Conservation (phyloP, 441 rosid species). For the Viola pubescens region DNA sequence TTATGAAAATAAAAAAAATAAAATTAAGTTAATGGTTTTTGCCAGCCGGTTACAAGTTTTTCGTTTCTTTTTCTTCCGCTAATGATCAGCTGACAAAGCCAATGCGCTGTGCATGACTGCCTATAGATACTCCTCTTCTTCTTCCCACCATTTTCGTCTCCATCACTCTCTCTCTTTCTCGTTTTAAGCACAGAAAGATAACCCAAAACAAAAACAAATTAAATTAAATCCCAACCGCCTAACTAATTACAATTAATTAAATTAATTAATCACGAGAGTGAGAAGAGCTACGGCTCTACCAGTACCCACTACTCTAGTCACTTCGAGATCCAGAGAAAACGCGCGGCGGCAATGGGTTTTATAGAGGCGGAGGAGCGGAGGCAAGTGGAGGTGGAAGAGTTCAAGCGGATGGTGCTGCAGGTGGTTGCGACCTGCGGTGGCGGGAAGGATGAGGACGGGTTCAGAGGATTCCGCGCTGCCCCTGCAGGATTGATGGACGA, state of each 20-base stretch:
- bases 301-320: too few species aligned
- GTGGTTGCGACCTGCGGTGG: conserved; percentile 19
- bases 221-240: too few species aligned
- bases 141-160: background rate
- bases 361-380: conserved; percentile 23
- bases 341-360: conserved; percentile 18
- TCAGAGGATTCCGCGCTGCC: conserved; percentile 1
- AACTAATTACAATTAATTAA: too few species aligned
- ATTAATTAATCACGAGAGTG: too few species aligned
- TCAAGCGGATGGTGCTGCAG: conserved; percentile 18
- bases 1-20: too few species aligned
- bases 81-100: background rate
- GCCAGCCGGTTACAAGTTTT: conserved; percentile 8
- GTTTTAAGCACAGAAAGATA: background rate
- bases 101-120: background rate
- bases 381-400: conserved; percentile 24
- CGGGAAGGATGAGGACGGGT: conserved; percentile 14
- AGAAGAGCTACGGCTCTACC: too few species aligned
- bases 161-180: background rate
- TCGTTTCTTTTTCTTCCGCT: conserved; percentile 19
- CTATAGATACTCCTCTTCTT: background rate
- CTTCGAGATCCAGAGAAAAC: too few species aligned
- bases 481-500: background rate
- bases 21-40: too few species aligned
- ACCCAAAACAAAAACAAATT: too few species aligned